Evolutionary conservation across 495 filamentous ascomycete species (phyloP), one percentile per base, ranked within the genome.

Genomic region (Aspergillus asperescens): DNA sequence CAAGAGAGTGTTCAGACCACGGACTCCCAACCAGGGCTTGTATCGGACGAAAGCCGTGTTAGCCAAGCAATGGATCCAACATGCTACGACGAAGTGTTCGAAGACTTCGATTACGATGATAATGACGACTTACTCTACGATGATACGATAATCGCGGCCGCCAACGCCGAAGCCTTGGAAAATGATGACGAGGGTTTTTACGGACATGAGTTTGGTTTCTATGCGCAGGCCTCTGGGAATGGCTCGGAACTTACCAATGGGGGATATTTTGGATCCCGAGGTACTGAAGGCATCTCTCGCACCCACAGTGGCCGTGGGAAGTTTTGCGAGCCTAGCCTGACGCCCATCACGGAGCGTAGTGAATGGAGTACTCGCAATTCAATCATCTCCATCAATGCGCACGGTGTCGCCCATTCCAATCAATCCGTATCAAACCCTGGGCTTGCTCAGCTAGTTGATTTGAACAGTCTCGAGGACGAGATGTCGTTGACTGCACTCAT

Each of bases 171-270:
- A 60, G 93, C 87, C 18, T 77, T 98, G 4, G 93, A 93, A 39
- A 89, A 87, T 55, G 93, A 98, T 58, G 83, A 84, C 13, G 92
- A 95, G 42, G 92, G 88, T 6, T 91, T 90, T 71, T 98, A 98
- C 62, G 94, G 93, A 3, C 86, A 90, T 56, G 93, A 98, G 65
- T 98, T 98, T 57, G 91, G 90, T n/a, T 98, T 98, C 69, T 97
- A 93, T 63, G 89, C 91, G 9, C 68, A 72, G 16, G 79, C 81
- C n/a, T 76, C 82, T 4, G 60, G 76, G 10, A 65, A 65, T 15
- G 63, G 61, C 15, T 65, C 69, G 7, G 68, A 86, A 37, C 85
- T 85, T 55, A 80, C 79, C 16, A 83, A 88, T 47, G 94, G 93
- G 5, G 93, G 94, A n/a, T 97, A 87, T 70, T 96, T 98, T 58